Evolutionary conservation across 148 eudicot genomes (phyloP).

Genomic region (Nyssa sinensis): DNA sequence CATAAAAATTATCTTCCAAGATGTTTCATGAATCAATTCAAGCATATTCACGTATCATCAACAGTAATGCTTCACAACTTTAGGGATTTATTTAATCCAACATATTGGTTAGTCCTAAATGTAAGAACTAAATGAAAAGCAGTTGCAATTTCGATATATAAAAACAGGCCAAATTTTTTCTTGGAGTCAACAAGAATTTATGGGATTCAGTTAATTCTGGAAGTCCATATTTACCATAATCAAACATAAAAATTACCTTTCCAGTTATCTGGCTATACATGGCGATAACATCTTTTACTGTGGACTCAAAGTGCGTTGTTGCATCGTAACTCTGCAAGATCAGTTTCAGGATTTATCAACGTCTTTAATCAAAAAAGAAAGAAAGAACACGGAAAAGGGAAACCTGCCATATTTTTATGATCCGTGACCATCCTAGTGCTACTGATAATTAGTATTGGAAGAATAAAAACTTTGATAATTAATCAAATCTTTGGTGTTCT

Average conservation of each 20-base stretch:
- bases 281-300: conserved; percentile 38
- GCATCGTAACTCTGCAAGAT: conserved; percentile 37
- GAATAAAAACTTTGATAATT: too few relatives aligned
- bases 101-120: background rate
- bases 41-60: background rate
- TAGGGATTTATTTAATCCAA: background rate
- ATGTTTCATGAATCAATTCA: too few relatives aligned
- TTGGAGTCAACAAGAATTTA: background rate
- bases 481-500: too few relatives aligned
- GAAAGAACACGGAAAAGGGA: too few relatives aligned
- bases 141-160: background rate
- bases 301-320: conserved; percentile 43
- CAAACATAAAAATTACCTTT: conserved; percentile 24
- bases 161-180: background rate
- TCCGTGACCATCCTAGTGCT: too few relatives aligned
- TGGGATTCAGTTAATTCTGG: background rate
- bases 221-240: background rate
- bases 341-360: background rate
- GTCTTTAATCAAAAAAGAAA: background rate
- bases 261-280: conserved; percentile 43
- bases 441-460: too few relatives aligned
- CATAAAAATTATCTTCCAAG: too few relatives aligned
- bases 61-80: background rate
- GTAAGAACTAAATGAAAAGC: background rate
- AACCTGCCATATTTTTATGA: too few relatives aligned